Conservation (phyloP, 352 stramenopile species). For the Globisporangium iwayamae region DNA sequence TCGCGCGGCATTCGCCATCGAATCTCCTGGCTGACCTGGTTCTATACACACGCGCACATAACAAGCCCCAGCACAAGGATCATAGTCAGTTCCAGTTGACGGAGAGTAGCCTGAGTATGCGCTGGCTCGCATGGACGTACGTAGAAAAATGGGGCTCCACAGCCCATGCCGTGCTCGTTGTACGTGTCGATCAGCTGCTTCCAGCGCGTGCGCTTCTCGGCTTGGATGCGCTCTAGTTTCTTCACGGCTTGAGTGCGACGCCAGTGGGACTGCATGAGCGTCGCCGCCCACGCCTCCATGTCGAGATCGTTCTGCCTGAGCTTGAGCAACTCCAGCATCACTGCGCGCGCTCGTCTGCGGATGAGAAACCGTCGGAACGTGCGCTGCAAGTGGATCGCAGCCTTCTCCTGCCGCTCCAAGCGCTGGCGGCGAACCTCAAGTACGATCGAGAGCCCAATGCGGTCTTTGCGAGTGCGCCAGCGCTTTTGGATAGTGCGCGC, state of each 20-base stretch:
- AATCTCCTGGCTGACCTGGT: constrained; percentile 89
- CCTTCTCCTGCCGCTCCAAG: constrained; percentile 26
- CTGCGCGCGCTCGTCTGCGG: constrained; percentile 34
- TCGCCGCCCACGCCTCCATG: constrained; percentile 69
- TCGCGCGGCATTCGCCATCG: constrained; percentile 89
- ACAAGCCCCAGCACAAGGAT: constrained; percentile 1
- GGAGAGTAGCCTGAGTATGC: not conserved
- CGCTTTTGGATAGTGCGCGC: constrained; percentile 45
- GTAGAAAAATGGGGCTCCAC: constrained; percentile 91
- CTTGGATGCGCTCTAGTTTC: constrained; percentile 31
- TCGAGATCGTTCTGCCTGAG: constrained; percentile 39
- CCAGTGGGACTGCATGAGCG: constrained; percentile 70
- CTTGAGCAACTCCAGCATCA: constrained; percentile 46
- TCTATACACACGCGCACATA: constrained; percentile 36
- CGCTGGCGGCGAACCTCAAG: constrained; percentile 31
- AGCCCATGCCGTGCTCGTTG: constrained; percentile 65
- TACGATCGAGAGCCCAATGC: constrained; percentile 37
- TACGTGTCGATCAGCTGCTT: constrained; percentile 90
- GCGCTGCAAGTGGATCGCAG: constrained; percentile 43
- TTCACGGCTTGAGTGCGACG: constrained; percentile 35
- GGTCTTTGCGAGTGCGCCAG: constrained; percentile 47
- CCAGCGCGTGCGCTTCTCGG: constrained; percentile 68
- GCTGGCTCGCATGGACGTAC: constrained; percentile 24
- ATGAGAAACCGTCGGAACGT: constrained; percentile 40
- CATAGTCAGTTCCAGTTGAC: not conserved